Percentiles rank a stretch among this genome's conserved stretches.
phyloP scores from a whole-genome alignment of 2,329 filamentous ascomycete genomes.

The Ustulina deusta region DNA sequence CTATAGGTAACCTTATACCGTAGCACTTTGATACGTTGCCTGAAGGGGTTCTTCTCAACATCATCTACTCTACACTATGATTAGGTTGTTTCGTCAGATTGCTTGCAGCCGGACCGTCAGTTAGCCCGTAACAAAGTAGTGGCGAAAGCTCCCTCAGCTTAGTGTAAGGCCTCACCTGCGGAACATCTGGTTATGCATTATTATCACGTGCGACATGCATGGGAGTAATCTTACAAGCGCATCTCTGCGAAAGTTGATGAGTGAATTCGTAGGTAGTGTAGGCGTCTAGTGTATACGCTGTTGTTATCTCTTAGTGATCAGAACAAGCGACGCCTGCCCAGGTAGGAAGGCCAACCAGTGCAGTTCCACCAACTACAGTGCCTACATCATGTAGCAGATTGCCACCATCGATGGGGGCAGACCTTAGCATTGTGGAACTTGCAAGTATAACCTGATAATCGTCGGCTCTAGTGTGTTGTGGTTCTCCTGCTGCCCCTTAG shows the following conservation, averaged over 20 bases:
- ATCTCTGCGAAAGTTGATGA: background rate
- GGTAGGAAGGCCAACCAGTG: background rate
- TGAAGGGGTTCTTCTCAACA: background rate
- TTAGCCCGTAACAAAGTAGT: background rate
- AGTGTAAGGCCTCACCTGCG: background rate
- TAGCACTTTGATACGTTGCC: slow-evolving; percentile 4
- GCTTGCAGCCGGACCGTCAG: background rate
- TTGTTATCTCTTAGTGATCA: background rate
- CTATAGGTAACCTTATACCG: background rate
- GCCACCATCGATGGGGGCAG: background rate
- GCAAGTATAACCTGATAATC: slow-evolving; percentile 22
- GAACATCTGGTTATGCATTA: background rate
- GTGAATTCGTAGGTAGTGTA: background rate
- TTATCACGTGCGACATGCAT: slow-evolving; percentile 4
- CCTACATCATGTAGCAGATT: background rate
- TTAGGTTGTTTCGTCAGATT: slow-evolving; percentile 1
- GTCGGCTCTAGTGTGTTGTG: background rate
- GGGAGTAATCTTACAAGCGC: background rate
- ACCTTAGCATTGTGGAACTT: slow-evolving; percentile 12
- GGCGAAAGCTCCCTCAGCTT: background rate
- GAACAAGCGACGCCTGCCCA: background rate
- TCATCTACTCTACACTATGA: background rate
- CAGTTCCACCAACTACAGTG: background rate
- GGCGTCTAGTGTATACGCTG: background rate
- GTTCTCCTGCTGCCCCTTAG: background rate